Base-by-base conservation (phyloP, 2,329 filamentous ascomycete species). In the Hypoxylon sp. region DNA sequence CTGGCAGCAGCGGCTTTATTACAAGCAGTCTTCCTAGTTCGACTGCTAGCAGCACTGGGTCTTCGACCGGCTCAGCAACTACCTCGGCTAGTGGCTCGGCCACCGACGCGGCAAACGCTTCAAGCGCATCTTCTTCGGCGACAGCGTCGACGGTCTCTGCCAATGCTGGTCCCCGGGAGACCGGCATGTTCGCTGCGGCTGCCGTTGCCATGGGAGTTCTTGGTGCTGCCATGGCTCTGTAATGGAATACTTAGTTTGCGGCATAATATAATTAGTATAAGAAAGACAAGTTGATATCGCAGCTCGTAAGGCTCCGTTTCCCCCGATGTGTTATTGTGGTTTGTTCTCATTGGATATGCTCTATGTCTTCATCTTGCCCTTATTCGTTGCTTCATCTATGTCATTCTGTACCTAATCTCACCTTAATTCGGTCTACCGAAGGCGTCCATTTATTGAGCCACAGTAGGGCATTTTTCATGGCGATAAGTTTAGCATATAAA, bases 221-320 rank as follows among this genome's bases (percentile, higher is more conserved):
- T 13, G 68, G 68, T 21, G 65, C 65, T 34, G 65, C 60, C 19
- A 60, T 69, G 17, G 57, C 32, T 25, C 23, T 71, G 43, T 71
- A 38, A 60, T 49, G 19, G 23, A 25, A 14, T 32, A 34, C 19
- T 43, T 45, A 25, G 21, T 53, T 51, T n/a, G 11, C 21, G 34
- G 52, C 60, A 52, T 38, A 25, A 52, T 56, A 50, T 21, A 45
- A 38, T 30, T 51, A 32, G 32, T 50, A 53, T 59, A 32, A 38
- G 21, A 60, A 13, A 17, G 21, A 21, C 13, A 32, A 60, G n/a
- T 38, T 49, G 13, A n/a, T 38, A 30, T 59, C 25, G 32, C 30
- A 48, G 19, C 32, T 25, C n/a, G 36, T 52, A 34, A 23, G 32
- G 13, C 23, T 50, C 23, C 28, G 25, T 19, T 21, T 5, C n/a